Percentiles rank a stretch among this genome's conserved stretches.
Evolutionary conservation across 2,329 filamentous ascomycete species (phyloP).

Genomic region (Cladophialophora bantiana): DNA sequence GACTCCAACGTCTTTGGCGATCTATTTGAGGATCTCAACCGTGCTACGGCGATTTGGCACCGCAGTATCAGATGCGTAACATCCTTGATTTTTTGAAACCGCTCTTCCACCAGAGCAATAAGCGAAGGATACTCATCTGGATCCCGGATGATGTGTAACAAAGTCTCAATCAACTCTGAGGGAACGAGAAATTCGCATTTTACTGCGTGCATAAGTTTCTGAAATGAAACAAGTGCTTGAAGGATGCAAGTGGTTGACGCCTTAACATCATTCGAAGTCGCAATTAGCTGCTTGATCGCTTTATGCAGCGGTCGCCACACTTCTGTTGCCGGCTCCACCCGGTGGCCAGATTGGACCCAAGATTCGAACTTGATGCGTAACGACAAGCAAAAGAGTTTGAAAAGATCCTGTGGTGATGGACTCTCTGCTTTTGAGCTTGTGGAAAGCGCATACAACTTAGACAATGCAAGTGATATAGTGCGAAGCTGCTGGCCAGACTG

Average conservation of each 20-base stretch:
- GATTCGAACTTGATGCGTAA: conserved; percentile 52
- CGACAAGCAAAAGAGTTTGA: conserved; percentile 47
- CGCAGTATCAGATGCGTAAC: conserved; percentile 8
- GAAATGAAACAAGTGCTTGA: conserved; percentile 9
- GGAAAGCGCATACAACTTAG: conserved; percentile 32
- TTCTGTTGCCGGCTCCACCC: conserved; percentile 52
- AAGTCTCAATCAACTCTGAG: conserved; percentile 17
- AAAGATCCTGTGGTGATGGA: conserved; percentile 1
- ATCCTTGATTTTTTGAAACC: not conserved
- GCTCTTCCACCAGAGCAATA: conserved; percentile 23
- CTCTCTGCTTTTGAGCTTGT: conserved; percentile 14
- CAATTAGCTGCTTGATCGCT: conserved; percentile 44
- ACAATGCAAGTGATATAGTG: conserved; percentile 50
- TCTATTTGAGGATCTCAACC: conserved; percentile 18
- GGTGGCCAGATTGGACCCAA: conserved; percentile 52
- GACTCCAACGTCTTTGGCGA: conserved; percentile 5
- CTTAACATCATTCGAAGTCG: not conserved
- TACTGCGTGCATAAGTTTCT: conserved; percentile 7
- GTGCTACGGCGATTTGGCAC: conserved; percentile 21
- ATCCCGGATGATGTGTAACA: conserved; percentile 12
- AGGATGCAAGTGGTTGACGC: not conserved
- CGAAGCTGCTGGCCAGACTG: conserved; percentile 55
- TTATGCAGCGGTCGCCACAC: conserved; percentile 53
- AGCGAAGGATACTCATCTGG: conserved; percentile 4
- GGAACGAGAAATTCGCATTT: conserved; percentile 16